phyloP scores from a whole-genome alignment of 805 yeast species.

The Candida taoyuanica region DNA sequence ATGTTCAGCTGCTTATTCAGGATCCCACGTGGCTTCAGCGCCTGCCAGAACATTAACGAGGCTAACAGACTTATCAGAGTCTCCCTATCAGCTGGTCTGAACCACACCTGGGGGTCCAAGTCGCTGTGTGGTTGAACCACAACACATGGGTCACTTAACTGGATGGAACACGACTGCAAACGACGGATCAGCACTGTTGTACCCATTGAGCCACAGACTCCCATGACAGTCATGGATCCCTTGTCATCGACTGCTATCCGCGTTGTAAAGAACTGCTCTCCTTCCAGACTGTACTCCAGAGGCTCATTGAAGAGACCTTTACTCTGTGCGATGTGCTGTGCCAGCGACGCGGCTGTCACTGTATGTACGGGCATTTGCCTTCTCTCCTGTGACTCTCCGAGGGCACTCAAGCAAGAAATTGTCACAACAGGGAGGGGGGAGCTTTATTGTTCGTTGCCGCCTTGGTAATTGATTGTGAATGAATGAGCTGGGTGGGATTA shows the following conservation, averaged over 20 bases:
- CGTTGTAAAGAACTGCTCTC: slow-evolving; percentile 7
- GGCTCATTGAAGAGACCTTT: slow-evolving; percentile 8
- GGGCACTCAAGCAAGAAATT: too few species aligned
- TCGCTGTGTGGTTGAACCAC: slow-evolving; percentile 8
- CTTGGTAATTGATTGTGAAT: too few species aligned
- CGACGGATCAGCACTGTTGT: slow-evolving; percentile 6
- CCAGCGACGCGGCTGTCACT: slow-evolving; percentile 5
- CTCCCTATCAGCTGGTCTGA: slow-evolving; percentile 22
- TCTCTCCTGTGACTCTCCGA: too few species aligned
- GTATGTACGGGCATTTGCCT: slow-evolving; percentile 5
- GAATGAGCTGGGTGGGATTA: too few species aligned
- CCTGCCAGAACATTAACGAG: slow-evolving; percentile 52
- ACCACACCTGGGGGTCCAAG: slow-evolving; percentile 9
- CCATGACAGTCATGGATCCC: slow-evolving; percentile 3
- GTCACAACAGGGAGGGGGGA: too few species aligned
- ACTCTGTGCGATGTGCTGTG: slow-evolving; percentile 5
- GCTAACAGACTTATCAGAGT: slow-evolving; percentile 40
- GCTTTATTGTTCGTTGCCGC: too few species aligned
- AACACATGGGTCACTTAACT: slow-evolving; percentile 6
- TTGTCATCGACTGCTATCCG: slow-evolving; percentile 4
- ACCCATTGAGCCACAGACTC: background rate
- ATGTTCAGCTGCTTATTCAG: slow-evolving; percentile 38
- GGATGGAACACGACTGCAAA: slow-evolving; percentile 11
- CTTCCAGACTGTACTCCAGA: slow-evolving; percentile 12
- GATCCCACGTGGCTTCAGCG: slow-evolving; percentile 46